Percentiles rank a stretch among this genome's conserved stretches.
Evolutionary conservation across 140 eudicot genomes (phyloP).

Genomic region (Cichorium intybus): DNA sequence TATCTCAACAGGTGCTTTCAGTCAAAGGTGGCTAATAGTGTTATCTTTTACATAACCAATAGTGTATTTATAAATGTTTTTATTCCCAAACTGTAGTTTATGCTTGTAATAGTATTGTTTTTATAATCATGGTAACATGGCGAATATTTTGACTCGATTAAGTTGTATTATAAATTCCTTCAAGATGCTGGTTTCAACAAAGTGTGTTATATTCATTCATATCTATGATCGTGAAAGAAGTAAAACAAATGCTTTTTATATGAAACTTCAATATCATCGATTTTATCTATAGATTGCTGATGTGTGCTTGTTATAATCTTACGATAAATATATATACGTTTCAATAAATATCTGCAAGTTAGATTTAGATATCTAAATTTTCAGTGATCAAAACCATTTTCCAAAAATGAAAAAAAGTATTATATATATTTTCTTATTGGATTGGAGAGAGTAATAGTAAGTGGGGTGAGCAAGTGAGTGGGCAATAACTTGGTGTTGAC

Average conservation of each 20-base stretch:
- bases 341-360: no score
- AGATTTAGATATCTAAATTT: no score
- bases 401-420: no score
- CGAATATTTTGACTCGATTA: not conserved
- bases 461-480: slow-evolving; percentile 11
- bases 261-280: not conserved
- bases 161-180: not conserved
- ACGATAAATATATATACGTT: no score
- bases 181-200: not conserved
- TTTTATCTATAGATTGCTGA: not conserved
- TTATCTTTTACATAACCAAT: no score
- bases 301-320: not conserved
- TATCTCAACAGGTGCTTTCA: no score
- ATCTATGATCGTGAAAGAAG: not conserved
- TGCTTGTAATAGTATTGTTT: not conserved
- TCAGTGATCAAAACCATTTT: no score
- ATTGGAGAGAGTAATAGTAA: not conserved
- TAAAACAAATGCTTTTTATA: not conserved
- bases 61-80: no score
- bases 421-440: not conserved
- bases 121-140: not conserved
- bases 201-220: not conserved
- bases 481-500: slow-evolving; percentile 23
- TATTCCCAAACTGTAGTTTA: no score
- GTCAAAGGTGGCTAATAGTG: not conserved